These are phyloP conservation scores for Leishmania arabica DNA, from an alignment of 208 protist genomes.

Conservation along the genomic window DNA sequence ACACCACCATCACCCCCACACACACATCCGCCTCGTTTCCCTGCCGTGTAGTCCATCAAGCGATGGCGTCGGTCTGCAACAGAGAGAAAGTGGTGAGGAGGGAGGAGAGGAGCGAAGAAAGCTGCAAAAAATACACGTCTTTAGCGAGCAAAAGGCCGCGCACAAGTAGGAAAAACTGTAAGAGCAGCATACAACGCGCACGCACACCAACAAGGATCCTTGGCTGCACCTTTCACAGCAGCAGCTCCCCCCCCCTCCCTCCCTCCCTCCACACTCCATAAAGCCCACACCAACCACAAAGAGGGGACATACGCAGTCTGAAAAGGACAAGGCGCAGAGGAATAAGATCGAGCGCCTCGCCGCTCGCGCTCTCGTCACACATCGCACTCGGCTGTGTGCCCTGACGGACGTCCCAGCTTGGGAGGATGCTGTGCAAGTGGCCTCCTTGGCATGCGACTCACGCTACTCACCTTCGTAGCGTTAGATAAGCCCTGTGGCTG, in stretches of 20 bases:
- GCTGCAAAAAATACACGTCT: neutral
- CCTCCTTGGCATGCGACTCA: conserved; percentile 1
- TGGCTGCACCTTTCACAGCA: neutral
- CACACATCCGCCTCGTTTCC: neutral
- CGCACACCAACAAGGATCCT: neutral
- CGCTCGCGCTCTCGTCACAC: neutral
- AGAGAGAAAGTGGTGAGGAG: neutral
- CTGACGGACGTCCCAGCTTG: neutral
- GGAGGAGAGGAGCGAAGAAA: neutral
- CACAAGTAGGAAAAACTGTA: neutral
- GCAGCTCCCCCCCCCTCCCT: neutral
- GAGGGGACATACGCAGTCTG: neutral
- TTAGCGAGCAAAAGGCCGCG: neutral
- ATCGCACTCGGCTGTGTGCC: neutral
- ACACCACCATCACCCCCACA: neutral
- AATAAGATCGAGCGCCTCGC: neutral
- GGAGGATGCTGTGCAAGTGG: neutral
- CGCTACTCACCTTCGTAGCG: neutral
- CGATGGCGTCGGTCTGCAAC: neutral
- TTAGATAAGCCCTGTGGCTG: neutral
- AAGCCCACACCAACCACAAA: neutral
- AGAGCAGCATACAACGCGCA: neutral
- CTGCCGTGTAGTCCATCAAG: neutral
- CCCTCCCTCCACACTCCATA: neutral
- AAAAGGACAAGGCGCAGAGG: neutral